Percentiles rank a stretch among this genome's conserved stretches.
Evolutionary conservation across 176 grass and related monocot species (phyloP).

Genomic region (Avena eriantha): DNA sequence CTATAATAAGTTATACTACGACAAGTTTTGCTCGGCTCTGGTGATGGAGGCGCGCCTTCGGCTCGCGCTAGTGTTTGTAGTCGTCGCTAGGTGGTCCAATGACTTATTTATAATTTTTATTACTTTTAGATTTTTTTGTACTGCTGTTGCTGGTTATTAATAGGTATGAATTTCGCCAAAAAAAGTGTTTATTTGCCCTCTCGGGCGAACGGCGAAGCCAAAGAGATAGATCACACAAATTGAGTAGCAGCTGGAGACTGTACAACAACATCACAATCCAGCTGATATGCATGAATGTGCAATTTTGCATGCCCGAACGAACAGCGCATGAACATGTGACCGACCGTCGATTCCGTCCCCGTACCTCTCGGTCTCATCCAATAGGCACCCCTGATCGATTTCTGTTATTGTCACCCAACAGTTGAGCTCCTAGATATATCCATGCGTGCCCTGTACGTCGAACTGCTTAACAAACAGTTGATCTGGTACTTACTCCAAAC

Average conservation of each 20-base stretch:
- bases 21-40: too few relatives aligned
- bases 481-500: slow-evolving; percentile 10
- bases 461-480: not conserved
- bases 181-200: not conserved
- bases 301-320: not conserved
- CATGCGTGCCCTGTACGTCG: not conserved
- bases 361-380: not conserved
- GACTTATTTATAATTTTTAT: too few relatives aligned
- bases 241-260: not conserved
- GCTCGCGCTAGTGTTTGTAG: too few relatives aligned
- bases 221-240: not conserved
- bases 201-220: not conserved
- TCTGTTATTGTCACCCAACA: not conserved
- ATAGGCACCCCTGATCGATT: not conserved
- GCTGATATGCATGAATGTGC: not conserved
- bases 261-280: not conserved
- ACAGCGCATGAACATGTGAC: not conserved
- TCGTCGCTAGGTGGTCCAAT: too few relatives aligned
- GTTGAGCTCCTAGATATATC: not conserved
- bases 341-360: not conserved
- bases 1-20: too few relatives aligned
- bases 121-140: too few relatives aligned
- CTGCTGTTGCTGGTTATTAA: too few relatives aligned
- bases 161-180: too few relatives aligned
- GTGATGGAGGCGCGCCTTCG: too few relatives aligned